Evolutionary conservation across 192 early-diverging fungal genomes (phyloP), one percentile per base, ranked within the genome.

Genomic region (Coemansia sp.): DNA sequence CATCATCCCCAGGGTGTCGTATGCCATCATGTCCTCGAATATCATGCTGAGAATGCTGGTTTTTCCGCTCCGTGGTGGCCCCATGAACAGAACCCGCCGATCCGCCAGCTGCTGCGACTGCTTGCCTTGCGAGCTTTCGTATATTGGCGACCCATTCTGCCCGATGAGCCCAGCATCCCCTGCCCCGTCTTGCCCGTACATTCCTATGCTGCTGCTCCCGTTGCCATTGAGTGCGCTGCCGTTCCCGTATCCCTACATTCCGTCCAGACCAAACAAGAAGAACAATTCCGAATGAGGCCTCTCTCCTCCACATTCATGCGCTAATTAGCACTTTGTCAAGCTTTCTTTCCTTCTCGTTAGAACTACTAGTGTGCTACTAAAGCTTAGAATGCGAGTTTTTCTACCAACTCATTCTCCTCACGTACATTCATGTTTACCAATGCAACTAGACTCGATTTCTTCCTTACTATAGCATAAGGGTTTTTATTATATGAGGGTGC

Each of bases 1-100:
- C 63, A 75, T 57, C 58, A 78, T 64, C 41, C 64, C 63, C 45
- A 83, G 48, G 5, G 72, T 73, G 32, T 83, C 71, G 62, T 77
- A 77, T 4, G 81, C 45, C 38, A 42, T 22, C 58, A 40, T 64
- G 53, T 54, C 37, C 10, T 83, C 76, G 13, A 83, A 78, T 56
- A 83, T 61, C 53, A 83, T 72, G 55, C 51, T 58, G 9, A 83
- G 58, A 1, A 83, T 77, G 42, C 81, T 78, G 49, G 76, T 83
- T 41, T 83, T 83, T 22, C 81, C 81, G 69, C 81, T 83, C 43
- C 79, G 74, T 20, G 79, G 79, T 25, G 70, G 61, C 38, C 79
- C 79, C 79, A 81, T 76, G 40, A 81, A 60, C 39, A 81, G 68
- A 5, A 81, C 67, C 42, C 79, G 79, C 74, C 79, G 74, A 39